phyloP scores from a whole-genome alignment of 805 yeast genomes.

The Saccharomycopsis fermentans region DNA sequence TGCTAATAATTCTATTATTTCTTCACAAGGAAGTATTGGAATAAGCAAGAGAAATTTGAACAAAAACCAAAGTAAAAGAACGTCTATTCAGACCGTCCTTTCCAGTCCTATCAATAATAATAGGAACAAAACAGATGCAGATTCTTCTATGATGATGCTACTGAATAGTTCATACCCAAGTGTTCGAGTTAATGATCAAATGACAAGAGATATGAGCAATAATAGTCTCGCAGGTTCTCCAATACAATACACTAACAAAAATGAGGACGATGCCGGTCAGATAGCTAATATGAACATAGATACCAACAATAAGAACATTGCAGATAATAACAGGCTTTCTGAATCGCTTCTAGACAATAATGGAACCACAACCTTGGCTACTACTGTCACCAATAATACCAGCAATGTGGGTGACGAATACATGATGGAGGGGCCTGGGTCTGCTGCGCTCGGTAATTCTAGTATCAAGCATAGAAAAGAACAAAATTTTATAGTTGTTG shows the following conservation, averaged over 20 bases:
- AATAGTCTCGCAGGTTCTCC: not conserved
- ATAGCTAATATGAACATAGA: not conserved
- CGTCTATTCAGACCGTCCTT: not conserved
- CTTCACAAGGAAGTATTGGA: not conserved
- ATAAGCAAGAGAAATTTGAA: not conserved
- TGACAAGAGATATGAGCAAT: not conserved
- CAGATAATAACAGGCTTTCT: not conserved
- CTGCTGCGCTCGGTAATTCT: not conserved
- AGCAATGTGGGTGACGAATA: slow-evolving; percentile 4
- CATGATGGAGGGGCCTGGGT: not conserved
- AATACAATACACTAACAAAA: not conserved
- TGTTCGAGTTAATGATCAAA: not conserved
- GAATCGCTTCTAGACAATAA: not conserved
- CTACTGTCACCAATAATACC: not conserved
- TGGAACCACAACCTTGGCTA: not conserved
- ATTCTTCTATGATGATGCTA: not conserved
- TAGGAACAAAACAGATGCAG: not conserved
- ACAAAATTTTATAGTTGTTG: not conserved
- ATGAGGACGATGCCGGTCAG: not conserved
- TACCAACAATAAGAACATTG: not conserved
- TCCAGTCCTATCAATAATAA: not conserved
- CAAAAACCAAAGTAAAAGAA: not conserved
- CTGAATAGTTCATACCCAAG: not conserved
- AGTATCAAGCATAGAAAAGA: not conserved
- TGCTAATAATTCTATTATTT: not conserved